Conservation (phyloP, 805 yeast genomes). For the Suhomyces canberraensis region DNA sequence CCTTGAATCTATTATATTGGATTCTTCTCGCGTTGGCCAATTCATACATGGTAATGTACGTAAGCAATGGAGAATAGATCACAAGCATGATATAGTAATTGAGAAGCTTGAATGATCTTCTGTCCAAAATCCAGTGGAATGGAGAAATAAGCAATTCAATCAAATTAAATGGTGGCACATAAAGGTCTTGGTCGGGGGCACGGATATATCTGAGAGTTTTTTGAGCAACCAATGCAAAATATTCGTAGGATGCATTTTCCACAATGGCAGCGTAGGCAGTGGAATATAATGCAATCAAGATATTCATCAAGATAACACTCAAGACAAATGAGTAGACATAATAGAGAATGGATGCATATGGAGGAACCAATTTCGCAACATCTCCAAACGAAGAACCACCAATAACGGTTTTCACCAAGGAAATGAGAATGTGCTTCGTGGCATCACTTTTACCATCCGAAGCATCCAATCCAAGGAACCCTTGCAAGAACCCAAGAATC, state of each 20-base stretch:
- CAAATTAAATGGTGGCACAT: conserved; percentile 80
- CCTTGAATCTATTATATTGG: conserved; percentile 61
- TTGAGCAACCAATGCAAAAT: conserved; percentile 78
- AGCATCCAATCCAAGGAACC: conserved; percentile 81
- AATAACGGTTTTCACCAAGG: conserved; percentile 67
- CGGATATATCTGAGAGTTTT: conserved; percentile 80
- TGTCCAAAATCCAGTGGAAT: conserved; percentile 32
- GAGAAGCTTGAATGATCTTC: conserved; percentile 31
- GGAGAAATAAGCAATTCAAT: conserved; percentile 51
- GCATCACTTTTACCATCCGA: conserved; percentile 83
- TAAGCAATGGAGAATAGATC: conserved; percentile 65
- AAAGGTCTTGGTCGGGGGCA: conserved; percentile 84
- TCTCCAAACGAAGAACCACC: conserved; percentile 73
- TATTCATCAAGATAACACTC: conserved; percentile 72
- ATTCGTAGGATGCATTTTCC: conserved; percentile 81
- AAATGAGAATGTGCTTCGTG: conserved; percentile 58
- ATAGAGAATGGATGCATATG: conserved; percentile 78
- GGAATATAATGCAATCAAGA: conserved; percentile 79
- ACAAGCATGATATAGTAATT: conserved; percentile 59
- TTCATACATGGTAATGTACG: conserved; percentile 62
- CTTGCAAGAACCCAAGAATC: conserved; percentile 79
- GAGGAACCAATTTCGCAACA: conserved; percentile 72
- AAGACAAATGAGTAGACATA: conserved; percentile 76
- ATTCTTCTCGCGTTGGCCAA: conserved; percentile 65
- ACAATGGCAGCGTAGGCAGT: conserved; percentile 80